Evolutionary conservation across 2,329 filamentous ascomycete species (phyloP).

Genomic region (Truncatella angustata): DNA sequence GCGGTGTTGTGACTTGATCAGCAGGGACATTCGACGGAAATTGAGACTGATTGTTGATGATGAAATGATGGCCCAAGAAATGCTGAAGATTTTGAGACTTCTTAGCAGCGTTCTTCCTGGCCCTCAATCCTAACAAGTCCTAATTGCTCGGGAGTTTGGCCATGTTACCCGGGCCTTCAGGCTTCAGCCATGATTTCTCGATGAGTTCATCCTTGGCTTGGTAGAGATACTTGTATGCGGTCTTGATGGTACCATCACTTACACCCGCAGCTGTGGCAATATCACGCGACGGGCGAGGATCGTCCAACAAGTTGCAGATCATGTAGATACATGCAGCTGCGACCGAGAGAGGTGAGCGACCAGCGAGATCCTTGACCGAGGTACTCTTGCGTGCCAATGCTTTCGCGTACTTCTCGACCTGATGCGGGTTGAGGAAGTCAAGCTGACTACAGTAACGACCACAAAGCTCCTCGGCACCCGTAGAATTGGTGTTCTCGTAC

Average conservation of each 20-base stretch:
- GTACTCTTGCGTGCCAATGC: conserved; percentile 76
- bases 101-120: background rate
- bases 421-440: conserved; percentile 66
- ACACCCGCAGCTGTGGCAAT: conserved; percentile 84
- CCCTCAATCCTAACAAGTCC: conserved; percentile 13
- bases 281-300: conserved; percentile 77
- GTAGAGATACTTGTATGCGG: conserved; percentile 88
- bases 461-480: conserved; percentile 80
- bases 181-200: conserved; percentile 67
- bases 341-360: conserved; percentile 89
- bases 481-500: conserved; percentile 74
- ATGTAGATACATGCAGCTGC: conserved; percentile 97
- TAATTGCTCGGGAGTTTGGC: conserved; percentile 65
- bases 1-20: background rate
- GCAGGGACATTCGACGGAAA: background rate
- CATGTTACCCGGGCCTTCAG: conserved; percentile 68
- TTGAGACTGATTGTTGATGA: background rate
- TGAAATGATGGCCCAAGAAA: background rate
- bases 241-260: conserved; percentile 95
- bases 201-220: conserved; percentile 71
- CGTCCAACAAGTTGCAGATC: conserved; percentile 81
- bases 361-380: conserved; percentile 76
- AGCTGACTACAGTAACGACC: conserved; percentile 87
- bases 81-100: background rate
- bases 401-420: conserved; percentile 77